Evolutionary conservation across 805 yeast species (phyloP).

Genomic region (Pichia manshurica): DNA sequence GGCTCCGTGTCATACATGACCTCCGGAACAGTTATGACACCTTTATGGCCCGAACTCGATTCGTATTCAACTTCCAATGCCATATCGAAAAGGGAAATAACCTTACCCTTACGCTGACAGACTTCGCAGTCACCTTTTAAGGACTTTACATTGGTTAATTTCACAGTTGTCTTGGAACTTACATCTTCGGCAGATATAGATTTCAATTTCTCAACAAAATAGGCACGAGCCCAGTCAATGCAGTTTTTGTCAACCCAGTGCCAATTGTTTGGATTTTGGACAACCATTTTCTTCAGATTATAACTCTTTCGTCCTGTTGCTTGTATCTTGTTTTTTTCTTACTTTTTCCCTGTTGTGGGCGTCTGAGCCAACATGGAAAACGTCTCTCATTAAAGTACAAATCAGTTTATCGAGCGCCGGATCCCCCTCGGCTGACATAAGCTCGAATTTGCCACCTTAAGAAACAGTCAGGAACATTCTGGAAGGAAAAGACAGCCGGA

Average conservation of each 20-base stretch:
- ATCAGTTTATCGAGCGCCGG: no score
- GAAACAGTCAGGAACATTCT: neutral
- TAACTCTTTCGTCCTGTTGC: neutral
- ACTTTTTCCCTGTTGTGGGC: no score
- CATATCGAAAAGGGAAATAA: constrained; percentile 84
- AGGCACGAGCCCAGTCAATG: constrained; percentile 79
- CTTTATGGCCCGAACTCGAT: constrained; percentile 32
- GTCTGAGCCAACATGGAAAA: no score
- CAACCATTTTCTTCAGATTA: constrained; percentile 66
- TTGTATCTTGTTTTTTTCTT: no score
- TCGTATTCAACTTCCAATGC: constrained; percentile 45
- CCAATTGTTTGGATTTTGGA: constrained; percentile 97
- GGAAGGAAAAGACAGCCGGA: neutral
- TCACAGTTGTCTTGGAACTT: constrained; percentile 25
- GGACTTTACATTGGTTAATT: constrained; percentile 42
- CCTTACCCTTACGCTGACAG: constrained; percentile 94
- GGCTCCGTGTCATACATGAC: constrained; percentile 85
- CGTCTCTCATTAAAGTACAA: no score
- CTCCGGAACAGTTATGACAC: constrained; percentile 82
- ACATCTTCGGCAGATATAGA: constrained; percentile 38
- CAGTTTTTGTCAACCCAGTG: constrained; percentile 99
- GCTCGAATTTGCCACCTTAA: no score
- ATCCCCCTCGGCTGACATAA: no score
- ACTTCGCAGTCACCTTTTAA: constrained; percentile 97
- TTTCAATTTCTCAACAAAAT: constrained; percentile 58